Conservation (phyloP, 2,329 filamentous ascomycete genomes). For the Aspergillus versicolor region DNA sequence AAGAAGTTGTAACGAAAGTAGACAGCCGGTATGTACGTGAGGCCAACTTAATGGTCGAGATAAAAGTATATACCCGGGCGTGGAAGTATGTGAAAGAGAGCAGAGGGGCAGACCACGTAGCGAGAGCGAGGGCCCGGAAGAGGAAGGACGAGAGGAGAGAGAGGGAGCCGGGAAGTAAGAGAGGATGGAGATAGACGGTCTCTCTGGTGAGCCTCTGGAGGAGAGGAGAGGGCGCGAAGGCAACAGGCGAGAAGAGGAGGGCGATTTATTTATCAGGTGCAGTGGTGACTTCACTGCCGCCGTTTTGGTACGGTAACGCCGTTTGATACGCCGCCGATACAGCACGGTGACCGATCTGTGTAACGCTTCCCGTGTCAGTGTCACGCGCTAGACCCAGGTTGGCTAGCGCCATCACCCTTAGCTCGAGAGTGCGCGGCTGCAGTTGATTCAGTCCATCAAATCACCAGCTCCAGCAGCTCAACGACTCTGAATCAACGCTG, state of each 20-base stretch:
- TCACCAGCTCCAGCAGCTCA: not conserved
- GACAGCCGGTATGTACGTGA: not conserved
- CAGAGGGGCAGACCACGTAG: constrained; percentile 2
- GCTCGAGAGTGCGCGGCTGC: constrained; percentile 18
- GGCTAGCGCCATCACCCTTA: constrained; percentile 14
- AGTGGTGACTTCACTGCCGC: constrained; percentile 7
- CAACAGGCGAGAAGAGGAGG: constrained; percentile 6
- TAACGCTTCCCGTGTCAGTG: constrained; percentile 12
- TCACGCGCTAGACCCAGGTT: constrained; percentile 12
- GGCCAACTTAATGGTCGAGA: not conserved
- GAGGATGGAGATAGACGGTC: not conserved
- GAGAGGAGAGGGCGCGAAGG: constrained; percentile 6
- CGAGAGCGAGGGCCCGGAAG: not conserved
- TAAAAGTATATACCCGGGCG: constrained; percentile 1
- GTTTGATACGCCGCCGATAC: constrained; percentile 14
- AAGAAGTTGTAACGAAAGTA: constrained; percentile 2
- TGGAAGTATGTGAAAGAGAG: constrained; percentile 12
- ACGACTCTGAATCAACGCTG: not conserved
- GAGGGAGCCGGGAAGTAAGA: not conserved
- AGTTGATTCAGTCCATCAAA: not conserved
- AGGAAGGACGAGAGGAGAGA: not conserved
- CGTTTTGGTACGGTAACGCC: constrained; percentile 11
- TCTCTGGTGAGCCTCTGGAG: constrained; percentile 7
- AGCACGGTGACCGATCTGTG: constrained; percentile 1
- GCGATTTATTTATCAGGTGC: constrained; percentile 16